Base-by-base conservation (phyloP, 2,329 filamentous ascomycete species). In the Penicillium sp. region DNA sequence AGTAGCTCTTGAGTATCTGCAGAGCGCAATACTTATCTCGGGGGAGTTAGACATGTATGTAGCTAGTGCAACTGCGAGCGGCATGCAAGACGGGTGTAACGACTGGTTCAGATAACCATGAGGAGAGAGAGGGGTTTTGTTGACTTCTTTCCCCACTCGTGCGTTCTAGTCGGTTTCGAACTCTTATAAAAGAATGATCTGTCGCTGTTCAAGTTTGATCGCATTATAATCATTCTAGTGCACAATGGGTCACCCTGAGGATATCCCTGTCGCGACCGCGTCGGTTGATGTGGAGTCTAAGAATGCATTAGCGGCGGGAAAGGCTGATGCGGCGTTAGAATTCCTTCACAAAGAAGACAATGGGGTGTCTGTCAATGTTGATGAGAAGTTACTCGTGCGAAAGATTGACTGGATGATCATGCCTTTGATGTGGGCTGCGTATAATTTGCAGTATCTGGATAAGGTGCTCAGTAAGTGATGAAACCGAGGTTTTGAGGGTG, bases 401-500 rank as follows among this genome's bases (percentile, higher is more conserved):
- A 75, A 74, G 59, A 69, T 74, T 51, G 73, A 75, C 48, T 69
- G 69, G 61, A 72, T 71, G 58, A 68, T 85, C 29, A 79, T 87
- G 70, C 85, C 79, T 4, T 57, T 79, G 56, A 78, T 81, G 75
- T 83, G 72, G 54, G 77, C 62, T 64, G 82, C 77, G 1, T 87
- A 87, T 64, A 79, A 82, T n/a, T 72, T 86, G 5, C 84, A 87
- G 58, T 87, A 82, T 60, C 74, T 85, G 1, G 85, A 88, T 71
- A 87, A 88, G 68, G 82, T 81, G 0, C 58, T 72, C 44, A 70
- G 69, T 70, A 57, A 0, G 70, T 86, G 1, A 77, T 24, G 6
- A 10, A 37, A 19, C 8, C 35, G 5, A 39, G 7, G n/a, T 19
- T 10, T 9, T 39, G 35, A 39, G 35, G 35, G 19, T 39, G 8